Conservation (phyloP, 305 asterid genomes). For the Ajuga reptans region DNA sequence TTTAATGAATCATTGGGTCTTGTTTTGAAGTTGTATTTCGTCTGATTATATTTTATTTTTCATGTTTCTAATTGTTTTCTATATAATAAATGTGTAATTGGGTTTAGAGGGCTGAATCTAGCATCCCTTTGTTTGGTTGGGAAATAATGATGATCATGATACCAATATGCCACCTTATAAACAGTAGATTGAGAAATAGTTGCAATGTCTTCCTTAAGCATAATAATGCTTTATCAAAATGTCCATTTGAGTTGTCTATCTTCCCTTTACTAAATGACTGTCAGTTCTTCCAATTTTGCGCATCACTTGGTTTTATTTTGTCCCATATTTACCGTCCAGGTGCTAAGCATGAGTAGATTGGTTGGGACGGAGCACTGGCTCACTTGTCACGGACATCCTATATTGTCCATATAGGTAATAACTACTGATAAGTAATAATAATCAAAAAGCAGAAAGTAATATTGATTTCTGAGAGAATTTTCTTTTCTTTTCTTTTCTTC, state of each 20-base stretch:
- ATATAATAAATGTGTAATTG: too few relatives aligned
- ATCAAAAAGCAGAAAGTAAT: conserved; percentile 12
- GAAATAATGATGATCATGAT: conserved; percentile 9
- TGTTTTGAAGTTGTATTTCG: too few relatives aligned
- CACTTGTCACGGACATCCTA: conserved; percentile 82
- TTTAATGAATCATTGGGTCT: too few relatives aligned
- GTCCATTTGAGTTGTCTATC: not conserved
- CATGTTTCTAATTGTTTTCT: not conserved
- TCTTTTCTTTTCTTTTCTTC: not conserved
- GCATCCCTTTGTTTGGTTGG: too few relatives aligned
- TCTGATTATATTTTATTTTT: not conserved
- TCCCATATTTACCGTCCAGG: too few relatives aligned
- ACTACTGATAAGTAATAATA: conserved; percentile 18
- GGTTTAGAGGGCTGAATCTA: too few relatives aligned
- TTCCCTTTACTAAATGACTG: not conserved
- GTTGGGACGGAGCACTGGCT: conserved; percentile 98
- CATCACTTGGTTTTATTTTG: not conserved
- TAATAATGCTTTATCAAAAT: not conserved
- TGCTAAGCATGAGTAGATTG: conserved; percentile 95
- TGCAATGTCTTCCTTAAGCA: not conserved
- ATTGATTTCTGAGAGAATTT: not conserved
- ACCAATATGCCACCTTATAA: not conserved
- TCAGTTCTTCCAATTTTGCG: not conserved
- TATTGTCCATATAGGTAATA: conserved; percentile 66
- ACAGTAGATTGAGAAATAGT: not conserved